Evolutionary conservation across 1,139 yeast genomes (phyloP).

Genomic region (Pichia sp.): DNA sequence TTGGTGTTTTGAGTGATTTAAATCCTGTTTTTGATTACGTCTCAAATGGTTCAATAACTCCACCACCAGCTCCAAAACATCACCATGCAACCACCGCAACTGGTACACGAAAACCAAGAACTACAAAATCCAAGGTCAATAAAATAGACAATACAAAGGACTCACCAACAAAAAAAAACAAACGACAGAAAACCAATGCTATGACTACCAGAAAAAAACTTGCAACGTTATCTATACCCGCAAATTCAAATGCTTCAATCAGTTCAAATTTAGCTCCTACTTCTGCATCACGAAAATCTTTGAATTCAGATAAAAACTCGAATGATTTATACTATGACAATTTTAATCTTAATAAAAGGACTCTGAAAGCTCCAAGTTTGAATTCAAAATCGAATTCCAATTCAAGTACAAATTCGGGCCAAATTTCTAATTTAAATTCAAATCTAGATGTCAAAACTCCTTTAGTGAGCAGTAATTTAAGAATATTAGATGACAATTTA

Average conservation of each 20-base stretch:
- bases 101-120: conserved; percentile 19
- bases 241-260: background rate
- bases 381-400: background rate
- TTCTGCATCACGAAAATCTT: conserved; percentile 6
- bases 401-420: conserved; percentile 11
- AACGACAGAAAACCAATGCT: background rate
- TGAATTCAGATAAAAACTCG: background rate
- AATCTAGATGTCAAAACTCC: background rate
- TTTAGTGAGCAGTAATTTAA: background rate
- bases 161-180: background rate
- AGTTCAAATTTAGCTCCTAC: background rate
- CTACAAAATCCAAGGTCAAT: background rate
- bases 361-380: conserved; percentile 21
- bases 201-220: background rate
- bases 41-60: conserved; percentile 50
- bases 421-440: conserved; percentile 5
- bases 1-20: conserved; percentile 61
- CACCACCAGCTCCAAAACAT: conserved; percentile 82
- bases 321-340: background rate
- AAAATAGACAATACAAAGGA: background rate
- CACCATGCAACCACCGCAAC: conserved; percentile 59
- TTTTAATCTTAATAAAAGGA: conserved; percentile 11
- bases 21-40: conserved; percentile 62
- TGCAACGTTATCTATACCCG: background rate
- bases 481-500: conserved; percentile 1